Evolutionary conservation across 257 asterid species (phyloP).

Genomic region (Agastache rugosa): DNA sequence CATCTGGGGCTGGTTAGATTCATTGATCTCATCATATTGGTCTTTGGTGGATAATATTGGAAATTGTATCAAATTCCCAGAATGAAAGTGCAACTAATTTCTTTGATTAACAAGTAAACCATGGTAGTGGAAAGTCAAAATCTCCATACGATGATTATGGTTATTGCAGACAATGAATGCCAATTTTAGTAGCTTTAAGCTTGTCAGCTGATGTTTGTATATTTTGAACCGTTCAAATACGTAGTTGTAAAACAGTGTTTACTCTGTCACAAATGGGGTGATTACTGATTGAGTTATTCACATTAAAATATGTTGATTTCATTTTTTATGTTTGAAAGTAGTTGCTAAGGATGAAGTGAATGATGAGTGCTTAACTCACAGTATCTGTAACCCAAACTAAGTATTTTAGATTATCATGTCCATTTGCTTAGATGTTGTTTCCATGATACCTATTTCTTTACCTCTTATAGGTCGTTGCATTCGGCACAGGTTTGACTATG

Average conservation of each 20-base stretch:
- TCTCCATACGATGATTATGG: background rate
- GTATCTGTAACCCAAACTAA: conserved; percentile 24
- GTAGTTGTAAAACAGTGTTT: background rate
- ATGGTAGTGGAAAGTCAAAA: background rate
- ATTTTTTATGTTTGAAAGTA: background rate
- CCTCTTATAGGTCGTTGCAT: conserved; percentile 89
- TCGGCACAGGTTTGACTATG: conserved; percentile 91
- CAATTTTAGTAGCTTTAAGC: background rate
- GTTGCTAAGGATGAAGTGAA: conserved; percentile 23
- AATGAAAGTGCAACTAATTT: background rate
- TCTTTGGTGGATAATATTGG: background rate
- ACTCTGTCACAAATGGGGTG: background rate
- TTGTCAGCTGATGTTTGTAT: background rate
- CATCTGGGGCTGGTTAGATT: background rate
- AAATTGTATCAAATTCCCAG: background rate
- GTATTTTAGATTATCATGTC: background rate
- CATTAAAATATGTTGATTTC: background rate
- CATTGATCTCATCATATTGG: background rate
- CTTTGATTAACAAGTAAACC: background rate
- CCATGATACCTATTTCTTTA: conserved; percentile 29
- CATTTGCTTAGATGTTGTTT: conserved; percentile 17
- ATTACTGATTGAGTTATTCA: background rate
- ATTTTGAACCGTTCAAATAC: background rate
- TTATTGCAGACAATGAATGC: background rate
- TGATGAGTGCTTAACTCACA: background rate